phyloP scores from a whole-genome alignment of 2,329 filamentous ascomycete genomes.

The Talaromyces pinophilus region DNA sequence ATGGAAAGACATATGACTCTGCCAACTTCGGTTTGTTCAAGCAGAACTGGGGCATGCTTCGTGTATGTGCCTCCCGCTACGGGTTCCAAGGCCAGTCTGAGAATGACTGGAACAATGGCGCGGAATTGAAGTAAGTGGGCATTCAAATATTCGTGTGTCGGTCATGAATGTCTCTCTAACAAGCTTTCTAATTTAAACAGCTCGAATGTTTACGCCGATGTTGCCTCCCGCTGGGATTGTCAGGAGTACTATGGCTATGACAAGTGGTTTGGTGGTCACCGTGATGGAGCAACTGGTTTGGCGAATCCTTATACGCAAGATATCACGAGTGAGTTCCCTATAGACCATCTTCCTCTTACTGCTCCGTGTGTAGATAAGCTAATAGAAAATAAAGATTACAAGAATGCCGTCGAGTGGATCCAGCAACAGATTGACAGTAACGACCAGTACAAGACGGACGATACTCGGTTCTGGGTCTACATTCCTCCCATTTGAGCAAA shows the following conservation, averaged over 20 bases:
- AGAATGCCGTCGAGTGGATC: slow-evolving; percentile 33
- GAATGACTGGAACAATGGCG: slow-evolving; percentile 28
- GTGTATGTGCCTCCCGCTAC: neutral
- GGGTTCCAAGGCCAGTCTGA: slow-evolving; percentile 28
- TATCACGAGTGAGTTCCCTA: slow-evolving; percentile 23
- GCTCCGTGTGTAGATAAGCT: neutral
- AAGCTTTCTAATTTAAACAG: neutral
- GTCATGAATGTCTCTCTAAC: neutral
- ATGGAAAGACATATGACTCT: slow-evolving; percentile 27
- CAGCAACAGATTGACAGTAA: slow-evolving; percentile 29
- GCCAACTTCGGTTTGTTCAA: slow-evolving; percentile 26
- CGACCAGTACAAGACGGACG: slow-evolving; percentile 28
- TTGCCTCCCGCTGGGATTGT: slow-evolving; percentile 30
- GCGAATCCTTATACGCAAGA: slow-evolving; percentile 30
- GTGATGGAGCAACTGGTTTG: slow-evolving; percentile 30
- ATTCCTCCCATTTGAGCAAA: slow-evolving; percentile 26
- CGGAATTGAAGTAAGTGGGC: slow-evolving; percentile 25
- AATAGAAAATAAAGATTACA: slow-evolving; percentile 26
- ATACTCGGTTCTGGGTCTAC: slow-evolving; percentile 35
- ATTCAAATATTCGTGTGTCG: too few species aligned
- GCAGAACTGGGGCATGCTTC: slow-evolving; percentile 18
- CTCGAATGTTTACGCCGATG: slow-evolving; percentile 21
- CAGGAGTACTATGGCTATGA: slow-evolving; percentile 31
- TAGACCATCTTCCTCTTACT: neutral
- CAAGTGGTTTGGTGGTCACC: slow-evolving; percentile 31